Base-by-base conservation (phyloP, 2,329 filamentous ascomycete species). In the Rhinocladiella similis region DNA sequence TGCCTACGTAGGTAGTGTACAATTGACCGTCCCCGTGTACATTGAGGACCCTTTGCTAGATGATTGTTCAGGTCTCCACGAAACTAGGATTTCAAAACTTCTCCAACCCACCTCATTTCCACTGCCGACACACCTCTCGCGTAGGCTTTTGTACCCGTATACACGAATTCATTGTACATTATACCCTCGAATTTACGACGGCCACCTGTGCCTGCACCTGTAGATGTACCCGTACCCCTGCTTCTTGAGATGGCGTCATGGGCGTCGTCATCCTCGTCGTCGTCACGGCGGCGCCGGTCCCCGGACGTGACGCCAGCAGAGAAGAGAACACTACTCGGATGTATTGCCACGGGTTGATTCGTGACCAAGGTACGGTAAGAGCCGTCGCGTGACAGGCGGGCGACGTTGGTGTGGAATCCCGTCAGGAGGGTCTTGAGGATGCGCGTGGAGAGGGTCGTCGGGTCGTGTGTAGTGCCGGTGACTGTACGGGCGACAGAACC, bases 161-260 rank as follows among this genome's bases (percentile, higher is more conserved):
- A 87, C 2, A 87, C 82, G 68, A 84, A 86, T 68, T 87, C 84
- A 57, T 82, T 84, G 65, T 85, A 87, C 68, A 87, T 75, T 51
- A 87, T 83, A 1, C 81, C 84, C 50, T 65, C 58, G 43, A 57
- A 60, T 43, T 61, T 62, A n/a, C 36, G 29, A 33, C 29, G 29
- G 10, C 10, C 10, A 6, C 29, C 29, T 33, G 5, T 9, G 6
- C 29, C 29, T 12, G 7, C 10, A 10, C 29, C 10, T 12, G 7
- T n/a, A n/a, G n/a, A n/a, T n/a, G n/a, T n/a, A n/a, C n/a, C n/a
- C n/a, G n/a, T n/a, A n/a, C n/a, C n/a, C n/a, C n/a, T n/a, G n/a
- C n/a, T n/a, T n/a, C n/a, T n/a, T n/a, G n/a, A n/a, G n/a, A n/a
- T n/a, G n/a, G n/a, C n/a, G n/a, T 41, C 14, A 16, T 19, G 3